Conservation (phyloP, 495 filamentous ascomycete genomes). For the Aspergillus conjunctus region DNA sequence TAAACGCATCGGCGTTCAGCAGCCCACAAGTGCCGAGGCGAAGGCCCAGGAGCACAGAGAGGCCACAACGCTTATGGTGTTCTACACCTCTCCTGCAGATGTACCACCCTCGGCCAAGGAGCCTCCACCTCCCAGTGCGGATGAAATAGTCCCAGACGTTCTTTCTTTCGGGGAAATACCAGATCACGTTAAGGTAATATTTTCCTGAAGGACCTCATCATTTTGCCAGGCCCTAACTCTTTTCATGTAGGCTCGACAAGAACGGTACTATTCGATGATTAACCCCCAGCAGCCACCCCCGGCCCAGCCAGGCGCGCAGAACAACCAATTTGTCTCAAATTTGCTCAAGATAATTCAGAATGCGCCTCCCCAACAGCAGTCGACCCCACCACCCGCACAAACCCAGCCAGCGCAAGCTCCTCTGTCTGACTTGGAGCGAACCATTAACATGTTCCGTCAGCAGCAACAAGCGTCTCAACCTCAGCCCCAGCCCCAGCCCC, state of each 20-base stretch:
- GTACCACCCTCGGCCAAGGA: conserved; percentile 79
- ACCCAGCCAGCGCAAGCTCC: conserved; percentile 31
- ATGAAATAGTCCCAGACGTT: conserved; percentile 37
- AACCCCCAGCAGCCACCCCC: conserved; percentile 38
- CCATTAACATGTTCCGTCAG: conserved; percentile 49
- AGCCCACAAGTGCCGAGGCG: conserved; percentile 65
- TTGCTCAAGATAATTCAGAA: conserved; percentile 51
- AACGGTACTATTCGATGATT: conserved; percentile 44
- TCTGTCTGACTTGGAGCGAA: conserved; percentile 43
- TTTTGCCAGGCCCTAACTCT: conserved; percentile 12
- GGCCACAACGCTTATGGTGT: conserved; percentile 76
- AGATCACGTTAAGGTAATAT: conserved; percentile 49
- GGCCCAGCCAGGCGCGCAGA: conserved; percentile 29
- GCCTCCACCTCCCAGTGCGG: conserved; percentile 52
- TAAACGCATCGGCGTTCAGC: conserved; percentile 63
- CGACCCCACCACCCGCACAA: conserved; percentile 30
- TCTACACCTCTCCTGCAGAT: conserved; percentile 72
- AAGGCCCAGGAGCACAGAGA: conserved; percentile 71
- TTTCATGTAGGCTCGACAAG: conserved; percentile 43
- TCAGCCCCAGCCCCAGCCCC: conserved; percentile 31
- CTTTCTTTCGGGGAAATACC: conserved; percentile 52
- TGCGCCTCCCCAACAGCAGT: conserved; percentile 33
- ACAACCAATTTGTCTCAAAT: conserved; percentile 44
- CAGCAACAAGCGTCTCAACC: conserved; percentile 37
- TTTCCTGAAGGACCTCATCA: not conserved